phyloP scores from a whole-genome alignment of 257 asterid species.

The Handroanthus guayacan region DNA sequence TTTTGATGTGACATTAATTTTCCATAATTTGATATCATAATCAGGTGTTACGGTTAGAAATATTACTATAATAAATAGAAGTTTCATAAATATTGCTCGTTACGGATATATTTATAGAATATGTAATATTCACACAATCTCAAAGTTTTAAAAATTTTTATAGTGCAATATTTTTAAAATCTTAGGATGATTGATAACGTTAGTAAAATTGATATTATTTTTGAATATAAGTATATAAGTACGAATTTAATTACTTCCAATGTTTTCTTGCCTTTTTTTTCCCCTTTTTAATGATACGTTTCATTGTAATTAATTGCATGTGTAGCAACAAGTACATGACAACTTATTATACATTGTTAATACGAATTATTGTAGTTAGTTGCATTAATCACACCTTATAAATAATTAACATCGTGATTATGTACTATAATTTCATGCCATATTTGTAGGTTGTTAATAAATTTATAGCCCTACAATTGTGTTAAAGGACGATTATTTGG shows the following conservation, averaged over 20 bases:
- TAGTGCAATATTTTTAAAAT: background rate
- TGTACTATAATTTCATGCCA: background rate
- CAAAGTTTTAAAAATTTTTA: background rate
- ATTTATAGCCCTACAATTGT: background rate
- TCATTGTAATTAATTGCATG: constrained; percentile 9
- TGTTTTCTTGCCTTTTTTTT: background rate
- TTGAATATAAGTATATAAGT: background rate
- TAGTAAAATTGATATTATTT: background rate
- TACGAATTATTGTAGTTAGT: constrained; percentile 5
- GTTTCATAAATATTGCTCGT: background rate
- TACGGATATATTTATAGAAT: background rate
- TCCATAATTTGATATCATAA: too few relatives aligned
- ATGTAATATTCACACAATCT: background rate
- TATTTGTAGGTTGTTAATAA: too few relatives aligned
- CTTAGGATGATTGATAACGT: background rate
- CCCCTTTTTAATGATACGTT: constrained; percentile 8
- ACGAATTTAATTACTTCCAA: too few relatives aligned
- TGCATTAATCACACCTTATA: background rate
- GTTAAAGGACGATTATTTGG: too few relatives aligned
- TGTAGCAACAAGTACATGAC: constrained; percentile 12
- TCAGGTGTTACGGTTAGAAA: background rate
- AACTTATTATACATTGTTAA: background rate
- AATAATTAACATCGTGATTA: background rate
- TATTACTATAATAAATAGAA: too few relatives aligned
- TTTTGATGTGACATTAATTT: background rate